Evolutionary conservation across 768 basidiomycete genomes (phyloP).

Genomic region (Leccinellum rugosiceps): DNA sequence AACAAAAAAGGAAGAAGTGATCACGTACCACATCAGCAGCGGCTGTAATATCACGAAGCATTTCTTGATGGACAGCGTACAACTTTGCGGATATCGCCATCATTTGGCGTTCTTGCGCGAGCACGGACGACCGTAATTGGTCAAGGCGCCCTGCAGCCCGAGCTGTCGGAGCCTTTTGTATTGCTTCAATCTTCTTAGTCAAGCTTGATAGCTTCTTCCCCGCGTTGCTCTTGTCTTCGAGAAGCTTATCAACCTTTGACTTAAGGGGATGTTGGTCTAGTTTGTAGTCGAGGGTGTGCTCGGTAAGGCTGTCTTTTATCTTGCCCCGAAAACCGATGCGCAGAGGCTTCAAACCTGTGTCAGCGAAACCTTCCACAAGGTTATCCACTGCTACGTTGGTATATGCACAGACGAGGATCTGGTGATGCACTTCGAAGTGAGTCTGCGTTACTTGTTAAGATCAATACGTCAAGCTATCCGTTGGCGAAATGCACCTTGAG

Average conservation of each 20-base stretch:
- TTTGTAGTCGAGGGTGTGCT: constrained; percentile 62
- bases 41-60: constrained; percentile 60
- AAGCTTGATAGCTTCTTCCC: constrained; percentile 26
- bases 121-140: constrained; percentile 27
- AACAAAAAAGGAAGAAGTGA: constrained; percentile 2
- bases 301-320: constrained; percentile 51
- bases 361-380: constrained; percentile 70
- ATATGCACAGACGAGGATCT: constrained; percentile 89
- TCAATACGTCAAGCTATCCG: not conserved
- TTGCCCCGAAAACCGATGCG: constrained; percentile 68
- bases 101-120: constrained; percentile 29
- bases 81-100: constrained; percentile 39
- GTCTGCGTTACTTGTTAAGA: constrained; percentile 36
- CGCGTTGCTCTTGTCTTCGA: constrained; percentile 37
- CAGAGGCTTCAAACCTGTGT: constrained; percentile 63
- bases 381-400: constrained; percentile 94
- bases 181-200: constrained; percentile 20
- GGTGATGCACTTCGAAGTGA: constrained; percentile 79
- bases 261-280: constrained; percentile 59
- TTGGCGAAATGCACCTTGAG: constrained; percentile 53
- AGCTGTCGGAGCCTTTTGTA: constrained; percentile 15
- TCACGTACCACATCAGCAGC: constrained; percentile 69
- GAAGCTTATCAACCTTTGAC: constrained; percentile 38
- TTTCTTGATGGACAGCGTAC: constrained; percentile 56
- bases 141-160: constrained; percentile 23